Conservation (phyloP, 2,329 filamentous ascomycete species). For the Simplicillium aogashimaense region DNA sequence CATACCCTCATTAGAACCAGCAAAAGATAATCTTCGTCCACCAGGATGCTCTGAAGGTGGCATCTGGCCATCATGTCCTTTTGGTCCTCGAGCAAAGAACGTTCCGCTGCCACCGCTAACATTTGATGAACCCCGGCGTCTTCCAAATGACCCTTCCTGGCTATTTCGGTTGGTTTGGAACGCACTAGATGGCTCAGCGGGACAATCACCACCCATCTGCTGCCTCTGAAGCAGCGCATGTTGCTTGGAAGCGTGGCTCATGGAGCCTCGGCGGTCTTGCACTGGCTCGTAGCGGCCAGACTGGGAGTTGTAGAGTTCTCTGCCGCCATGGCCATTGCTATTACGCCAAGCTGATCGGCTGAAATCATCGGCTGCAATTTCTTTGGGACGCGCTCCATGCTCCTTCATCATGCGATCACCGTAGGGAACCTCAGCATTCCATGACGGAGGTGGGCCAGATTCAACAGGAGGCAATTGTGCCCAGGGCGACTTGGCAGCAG, state of each 20-base stretch:
- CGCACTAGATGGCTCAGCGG: constrained; percentile 74
- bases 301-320: constrained; percentile 90
- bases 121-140: constrained; percentile 80
- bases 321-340: constrained; percentile 46
- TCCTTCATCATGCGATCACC: constrained; percentile 49
- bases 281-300: constrained; percentile 90
- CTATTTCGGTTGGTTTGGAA: constrained; percentile 70
- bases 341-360: constrained; percentile 77
- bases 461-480: constrained; percentile 78
- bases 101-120: constrained; percentile 78
- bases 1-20: constrained; percentile 33
- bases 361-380: constrained; percentile 92
- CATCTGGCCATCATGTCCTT: constrained; percentile 30
- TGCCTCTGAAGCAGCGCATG: constrained; percentile 69
- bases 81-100: constrained; percentile 47
- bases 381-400: constrained; percentile 48
- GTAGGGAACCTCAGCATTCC: constrained; percentile 41
- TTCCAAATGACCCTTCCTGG: constrained; percentile 58
- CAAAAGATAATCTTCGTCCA: constrained; percentile 37
- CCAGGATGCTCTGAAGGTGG: constrained; percentile 32
- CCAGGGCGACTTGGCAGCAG: constrained; percentile 85
- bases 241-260: constrained; percentile 47
- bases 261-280: constrained; percentile 61
- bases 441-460: constrained; percentile 59
- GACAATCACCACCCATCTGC: constrained; percentile 46